Conservation (phyloP, 129 eudicot genomes). For the Flaveria robusta region DNA sequence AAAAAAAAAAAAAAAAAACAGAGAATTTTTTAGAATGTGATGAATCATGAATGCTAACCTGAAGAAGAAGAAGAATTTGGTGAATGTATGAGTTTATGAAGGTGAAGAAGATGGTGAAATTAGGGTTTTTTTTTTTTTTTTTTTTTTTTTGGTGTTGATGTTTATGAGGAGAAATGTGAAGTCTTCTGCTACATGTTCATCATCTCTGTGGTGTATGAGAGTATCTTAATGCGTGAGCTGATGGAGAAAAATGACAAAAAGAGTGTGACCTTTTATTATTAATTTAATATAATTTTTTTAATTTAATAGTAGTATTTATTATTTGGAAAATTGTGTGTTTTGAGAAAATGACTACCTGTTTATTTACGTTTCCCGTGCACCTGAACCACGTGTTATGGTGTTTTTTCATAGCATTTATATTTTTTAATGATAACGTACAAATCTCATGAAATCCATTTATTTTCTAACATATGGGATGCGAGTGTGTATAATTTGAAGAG, state of each 20-base stretch:
- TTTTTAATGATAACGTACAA: not conserved
- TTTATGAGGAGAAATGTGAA: too few relatives aligned
- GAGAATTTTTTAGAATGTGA: slow-evolving; percentile 2
- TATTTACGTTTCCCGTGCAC: slow-evolving; percentile 29
- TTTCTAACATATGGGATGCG: not conserved
- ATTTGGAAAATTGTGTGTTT: slow-evolving; percentile 21
- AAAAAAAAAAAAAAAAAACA: not conserved
- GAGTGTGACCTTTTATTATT: slow-evolving; percentile 39
- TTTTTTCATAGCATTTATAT: not conserved
- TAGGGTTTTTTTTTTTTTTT: slow-evolving; percentile 24
- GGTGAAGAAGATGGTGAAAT: slow-evolving; percentile 22
- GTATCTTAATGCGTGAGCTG: slow-evolving; percentile 35
- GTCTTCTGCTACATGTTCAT: too few relatives aligned
- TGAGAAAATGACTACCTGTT: slow-evolving; percentile 27
- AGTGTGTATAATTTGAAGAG: too few relatives aligned
- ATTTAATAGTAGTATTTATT: not conserved
- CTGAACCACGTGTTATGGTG: slow-evolving; percentile 34
- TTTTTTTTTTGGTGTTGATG: slow-evolving; percentile 2
- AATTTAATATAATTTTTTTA: not conserved
- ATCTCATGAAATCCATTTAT: too few relatives aligned
- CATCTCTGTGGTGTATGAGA: slow-evolving; percentile 1
- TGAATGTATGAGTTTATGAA: not conserved
- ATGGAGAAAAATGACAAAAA: slow-evolving; percentile 42
- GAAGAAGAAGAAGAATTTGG: slow-evolving; percentile 8
- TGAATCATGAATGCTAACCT: not conserved